Base-by-base conservation (phyloP, 768 basidiomycete species). In the Dioszegia hungarica region DNA sequence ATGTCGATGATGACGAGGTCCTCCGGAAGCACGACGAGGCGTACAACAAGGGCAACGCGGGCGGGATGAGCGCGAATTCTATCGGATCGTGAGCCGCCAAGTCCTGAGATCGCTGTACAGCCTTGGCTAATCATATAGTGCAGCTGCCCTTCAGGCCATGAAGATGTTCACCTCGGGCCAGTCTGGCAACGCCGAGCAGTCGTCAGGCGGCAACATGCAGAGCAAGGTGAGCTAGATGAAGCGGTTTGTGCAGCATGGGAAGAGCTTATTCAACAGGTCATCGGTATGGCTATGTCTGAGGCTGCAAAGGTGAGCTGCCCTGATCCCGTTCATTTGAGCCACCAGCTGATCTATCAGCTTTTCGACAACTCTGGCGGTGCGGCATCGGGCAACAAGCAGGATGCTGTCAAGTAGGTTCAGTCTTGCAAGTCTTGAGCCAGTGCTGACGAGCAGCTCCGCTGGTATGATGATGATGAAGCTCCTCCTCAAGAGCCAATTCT, bases 381-480 rank as follows among this genome's bases (percentile, higher is more conserved):
- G 3, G 78, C 83, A 3, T 81, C 82, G 11, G 76, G 75, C 14
- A 63, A 60, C 61, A 78, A 78, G 77, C 90, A 93, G 67, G 88
- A 90, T 66, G 85, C 85, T 9, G 84, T 93, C 68, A 51, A 51
- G 49, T 51, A 15, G 39, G 36, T 25, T 37, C 3, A 22, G 9
- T 33, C 1, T 12, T 51, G 6, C 10, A 20, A 22, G 15, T 24
- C 37, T 12, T 27, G 10, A 37, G 34, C 89, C 87, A 56, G 82
- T 5, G 33, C 49, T 51, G 34, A 51, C 28, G 15, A 4, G 4
- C 49, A 51, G 86, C 12, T 90, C 90, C 41, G 52, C 52, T 20
- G 89, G 86, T 2, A 85, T 86, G 84, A 90, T 86, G 0, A 83
- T 88, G 56, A 85, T 89, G 82, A 90, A 92, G 78, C 78, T 91